Evolutionary conservation across 1,139 yeast species (phyloP).

Genomic region (Kurtzmaniella quercitrusa): DNA sequence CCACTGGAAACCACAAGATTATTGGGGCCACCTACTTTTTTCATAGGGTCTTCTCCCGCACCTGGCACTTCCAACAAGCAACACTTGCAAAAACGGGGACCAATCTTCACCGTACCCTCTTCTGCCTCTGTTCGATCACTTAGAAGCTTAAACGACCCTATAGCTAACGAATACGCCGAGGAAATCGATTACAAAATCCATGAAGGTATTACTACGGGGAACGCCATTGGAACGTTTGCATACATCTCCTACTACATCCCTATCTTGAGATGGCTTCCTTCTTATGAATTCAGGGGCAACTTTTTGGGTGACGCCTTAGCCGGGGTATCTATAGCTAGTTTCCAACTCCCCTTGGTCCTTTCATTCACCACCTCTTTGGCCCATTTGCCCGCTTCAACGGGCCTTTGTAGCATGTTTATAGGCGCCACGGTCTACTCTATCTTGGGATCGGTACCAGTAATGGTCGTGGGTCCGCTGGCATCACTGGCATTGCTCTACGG

Average conservation of each 20-base stretch:
- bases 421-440: slow-evolving; percentile 26
- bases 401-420: slow-evolving; percentile 25
- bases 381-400: slow-evolving; percentile 28
- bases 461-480: slow-evolving; percentile 34
- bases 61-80: not conserved
- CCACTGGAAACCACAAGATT: not conserved
- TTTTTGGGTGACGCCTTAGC: slow-evolving; percentile 30
- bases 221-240: slow-evolving; percentile 10
- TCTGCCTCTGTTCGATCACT: slow-evolving; percentile 7
- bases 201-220: slow-evolving; percentile 9
- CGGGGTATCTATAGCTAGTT: slow-evolving; percentile 28
- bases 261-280: slow-evolving; percentile 28
- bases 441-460: slow-evolving; percentile 29
- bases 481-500: slow-evolving; percentile 31
- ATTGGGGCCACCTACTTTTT: not conserved
- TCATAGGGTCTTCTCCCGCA: not conserved
- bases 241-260: slow-evolving; percentile 32
- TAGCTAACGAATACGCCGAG: slow-evolving; percentile 12
- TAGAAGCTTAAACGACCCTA: slow-evolving; percentile 15
- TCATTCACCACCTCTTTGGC: slow-evolving; percentile 31
- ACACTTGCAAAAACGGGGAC: slow-evolving; percentile 14
- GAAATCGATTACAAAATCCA: slow-evolving; percentile 5
- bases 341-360: slow-evolving; percentile 35
- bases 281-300: slow-evolving; percentile 13
- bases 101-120: slow-evolving; percentile 24